phyloP scores from a whole-genome alignment of 2,329 filamentous ascomycete genomes.

The Xylariomycetidae sp. region DNA sequence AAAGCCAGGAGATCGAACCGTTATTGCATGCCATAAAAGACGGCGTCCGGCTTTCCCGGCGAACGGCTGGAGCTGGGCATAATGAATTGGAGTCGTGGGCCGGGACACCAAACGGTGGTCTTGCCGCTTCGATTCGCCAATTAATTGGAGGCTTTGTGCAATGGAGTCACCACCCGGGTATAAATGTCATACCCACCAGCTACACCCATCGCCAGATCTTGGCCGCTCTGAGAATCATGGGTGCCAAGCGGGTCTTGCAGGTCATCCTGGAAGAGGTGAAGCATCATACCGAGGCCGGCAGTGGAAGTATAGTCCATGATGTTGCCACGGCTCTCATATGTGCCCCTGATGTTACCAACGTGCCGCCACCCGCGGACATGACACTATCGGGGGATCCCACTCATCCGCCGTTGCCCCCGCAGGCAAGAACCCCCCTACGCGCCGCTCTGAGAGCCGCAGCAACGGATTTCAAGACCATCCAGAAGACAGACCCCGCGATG shows the following conservation, averaged over 20 bases:
- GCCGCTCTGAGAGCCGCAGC: conserved; percentile 55
- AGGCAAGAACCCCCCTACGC: conserved; percentile 51
- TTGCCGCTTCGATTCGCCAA: conserved; percentile 54
- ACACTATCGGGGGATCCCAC: conserved; percentile 29
- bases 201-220: conserved; percentile 72
- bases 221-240: conserved; percentile 55
- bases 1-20: conserved; percentile 64
- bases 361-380: conserved; percentile 28
- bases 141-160: conserved; percentile 59
- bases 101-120: conserved; percentile 47
- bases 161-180: conserved; percentile 58
- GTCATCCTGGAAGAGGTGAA: conserved; percentile 65
- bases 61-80: conserved; percentile 58
- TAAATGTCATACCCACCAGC: conserved; percentile 53
- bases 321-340: conserved; percentile 66
- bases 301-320: conserved; percentile 61
- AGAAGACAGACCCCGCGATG: conserved; percentile 50
- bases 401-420: conserved; percentile 32
- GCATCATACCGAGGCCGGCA: conserved; percentile 54
- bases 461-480: conserved; percentile 51
- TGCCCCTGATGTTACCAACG: conserved; percentile 54
- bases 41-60: conserved; percentile 52
- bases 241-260: conserved; percentile 55
- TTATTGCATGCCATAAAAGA: conserved; percentile 62
- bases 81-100: conserved; percentile 68